Percentiles rank a stretch among this genome's conserved stretches.
These are phyloP conservation scores for Cruciata laevipes DNA, from an alignment of 257 asterid species.

Conservation along the genomic window DNA sequence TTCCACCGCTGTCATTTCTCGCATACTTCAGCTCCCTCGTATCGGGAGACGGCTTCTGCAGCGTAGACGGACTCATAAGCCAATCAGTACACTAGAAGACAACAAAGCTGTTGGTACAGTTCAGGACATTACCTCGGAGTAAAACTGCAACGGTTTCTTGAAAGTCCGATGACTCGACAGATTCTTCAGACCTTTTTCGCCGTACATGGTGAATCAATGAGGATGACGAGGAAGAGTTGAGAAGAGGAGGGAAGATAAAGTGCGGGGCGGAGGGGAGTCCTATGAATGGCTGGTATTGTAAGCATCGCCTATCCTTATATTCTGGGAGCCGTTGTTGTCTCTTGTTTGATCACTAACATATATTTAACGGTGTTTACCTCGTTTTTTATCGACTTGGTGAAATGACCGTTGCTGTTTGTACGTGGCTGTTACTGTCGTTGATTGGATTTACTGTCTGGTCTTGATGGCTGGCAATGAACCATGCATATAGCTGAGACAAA, in stretches of 20 bases:
- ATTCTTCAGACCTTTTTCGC: slow-evolving; percentile 24
- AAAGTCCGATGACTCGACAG: slow-evolving; percentile 27
- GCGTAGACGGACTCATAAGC: not conserved
- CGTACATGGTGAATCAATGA: slow-evolving; percentile 22
- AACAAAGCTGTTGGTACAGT: not conserved
- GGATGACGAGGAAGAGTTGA: too few species aligned
- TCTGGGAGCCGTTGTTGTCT: slow-evolving; percentile 12
- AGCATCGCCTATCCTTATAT: slow-evolving; percentile 36
- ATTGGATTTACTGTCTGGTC: not conserved
- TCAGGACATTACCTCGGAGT: slow-evolving; percentile 39
- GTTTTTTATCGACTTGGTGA: not conserved
- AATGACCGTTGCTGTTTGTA: not conserved
- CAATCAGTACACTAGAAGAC: not conserved
- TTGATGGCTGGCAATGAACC: not conserved
- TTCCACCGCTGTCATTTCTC: slow-evolving; percentile 34
- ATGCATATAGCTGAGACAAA: not conserved
- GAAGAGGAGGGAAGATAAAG: slow-evolving; percentile 9
- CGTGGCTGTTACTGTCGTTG: not conserved
- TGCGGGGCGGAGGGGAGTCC: slow-evolving; percentile 23
- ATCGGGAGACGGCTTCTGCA: slow-evolving; percentile 26
- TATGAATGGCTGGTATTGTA: slow-evolving; percentile 51
- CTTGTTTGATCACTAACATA: too few species aligned
- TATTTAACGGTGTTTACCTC: too few species aligned
- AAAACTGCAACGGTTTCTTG: slow-evolving; percentile 24
- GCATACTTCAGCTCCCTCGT: slow-evolving; percentile 51